Percentiles rank a stretch among this genome's conserved stretches.
Conservation (phyloP, 495 filamentous ascomycete genomes). For the Aspergillus asperescens region DNA sequence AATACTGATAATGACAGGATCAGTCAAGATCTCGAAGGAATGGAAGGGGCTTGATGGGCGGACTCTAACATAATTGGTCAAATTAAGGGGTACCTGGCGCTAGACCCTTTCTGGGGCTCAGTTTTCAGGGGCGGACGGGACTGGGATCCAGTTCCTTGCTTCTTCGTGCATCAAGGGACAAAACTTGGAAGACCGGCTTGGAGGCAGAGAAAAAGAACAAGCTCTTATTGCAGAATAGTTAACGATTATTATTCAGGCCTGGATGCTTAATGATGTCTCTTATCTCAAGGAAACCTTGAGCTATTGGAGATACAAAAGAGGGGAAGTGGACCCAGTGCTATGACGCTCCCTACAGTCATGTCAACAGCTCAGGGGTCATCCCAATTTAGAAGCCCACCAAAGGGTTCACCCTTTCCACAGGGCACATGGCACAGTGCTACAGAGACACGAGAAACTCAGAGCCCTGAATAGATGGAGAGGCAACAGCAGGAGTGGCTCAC, state of each 20-base stretch:
- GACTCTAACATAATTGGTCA: slow-evolving; percentile 21
- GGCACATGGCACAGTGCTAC: too few relatives aligned
- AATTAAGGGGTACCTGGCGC: slow-evolving; percentile 26
- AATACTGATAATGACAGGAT: neutral
- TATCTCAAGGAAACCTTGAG: neutral
- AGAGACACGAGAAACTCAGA: neutral
- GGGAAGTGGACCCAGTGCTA: slow-evolving; percentile 1
- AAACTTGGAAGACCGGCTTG: neutral
- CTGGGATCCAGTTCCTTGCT: slow-evolving; percentile 6
- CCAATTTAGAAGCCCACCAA: slow-evolving; percentile 1
- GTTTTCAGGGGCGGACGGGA: neutral
- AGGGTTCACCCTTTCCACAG: neutral
- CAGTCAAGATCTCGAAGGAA: neutral
- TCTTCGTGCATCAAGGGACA: neutral
- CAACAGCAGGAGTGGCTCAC: neutral
- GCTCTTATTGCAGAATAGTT: neutral
- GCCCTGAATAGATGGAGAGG: neutral
- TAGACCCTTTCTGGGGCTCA: slow-evolving; percentile 17
- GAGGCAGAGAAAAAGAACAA: neutral
- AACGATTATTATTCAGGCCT: too few relatives aligned
- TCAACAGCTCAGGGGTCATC: slow-evolving; percentile 2
- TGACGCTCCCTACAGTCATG: neutral
- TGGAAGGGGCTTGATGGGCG: slow-evolving; percentile 1
- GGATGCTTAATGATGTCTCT: neutral
- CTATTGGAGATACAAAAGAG: neutral